phyloP scores from a whole-genome alignment of 2,329 filamentous ascomycete genomes.

The Biscogniauxia marginata region DNA sequence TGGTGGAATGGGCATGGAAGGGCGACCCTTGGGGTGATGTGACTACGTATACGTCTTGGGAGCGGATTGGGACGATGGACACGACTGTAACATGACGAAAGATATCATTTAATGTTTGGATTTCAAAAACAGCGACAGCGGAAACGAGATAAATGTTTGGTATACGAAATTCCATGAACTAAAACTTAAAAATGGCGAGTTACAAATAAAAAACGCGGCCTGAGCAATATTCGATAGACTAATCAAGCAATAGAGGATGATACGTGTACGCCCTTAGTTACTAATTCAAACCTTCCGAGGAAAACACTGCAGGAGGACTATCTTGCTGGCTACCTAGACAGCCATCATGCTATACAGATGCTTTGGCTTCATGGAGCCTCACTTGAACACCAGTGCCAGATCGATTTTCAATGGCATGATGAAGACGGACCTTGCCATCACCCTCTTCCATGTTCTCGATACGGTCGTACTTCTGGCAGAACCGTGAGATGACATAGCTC shows the following conservation, averaged over 20 bases:
- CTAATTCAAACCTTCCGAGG: not conserved
- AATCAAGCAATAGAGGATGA: not conserved
- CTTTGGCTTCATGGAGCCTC: slow-evolving; percentile 28
- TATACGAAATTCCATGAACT: too few species aligned
- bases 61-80: slow-evolving; percentile 20
- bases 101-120: not conserved
- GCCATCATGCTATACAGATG: slow-evolving; percentile 2
- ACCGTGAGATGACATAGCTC: slow-evolving; percentile 24
- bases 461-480: slow-evolving; percentile 28
- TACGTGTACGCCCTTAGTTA: not conserved
- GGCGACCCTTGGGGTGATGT: slow-evolving; percentile 39
- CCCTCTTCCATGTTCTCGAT: slow-evolving; percentile 32
- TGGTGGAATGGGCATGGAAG: slow-evolving; percentile 45
- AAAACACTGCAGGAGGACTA: slow-evolving; percentile 3
- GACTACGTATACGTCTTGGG: slow-evolving; percentile 23
- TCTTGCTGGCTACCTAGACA: not conserved
- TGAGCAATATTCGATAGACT: not conserved
- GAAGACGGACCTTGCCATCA: slow-evolving; percentile 23
- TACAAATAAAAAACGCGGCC: not conserved
- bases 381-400: slow-evolving; percentile 36
- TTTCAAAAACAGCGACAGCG: too few species aligned
- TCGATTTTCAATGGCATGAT: slow-evolving; percentile 29
- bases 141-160: too few species aligned
- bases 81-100: slow-evolving; percentile 1
- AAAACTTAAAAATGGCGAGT: too few species aligned